phyloP scores from a whole-genome alignment of 306 rosid genomes.

The Prunus persica region Prunus_persica_NCBIv2 NC_034013.1:12904501-12905000 shows the following conservation, averaged over 20 bases:
- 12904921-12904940: neutral
- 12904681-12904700: too few relatives aligned
- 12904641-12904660: too few relatives aligned
- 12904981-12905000: neutral
- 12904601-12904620: too few relatives aligned
- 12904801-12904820: neutral
- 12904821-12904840: too few relatives aligned
- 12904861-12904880: neutral
- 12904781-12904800: neutral
- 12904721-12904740: rapidly evolving
- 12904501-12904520: neutral
- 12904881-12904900: too few relatives aligned
- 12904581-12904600: too few relatives aligned
- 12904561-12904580: too few relatives aligned
- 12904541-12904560: neutral
- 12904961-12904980: neutral
- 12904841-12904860: neutral
- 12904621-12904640: too few relatives aligned
- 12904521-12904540: neutral
- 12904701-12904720: too few relatives aligned
- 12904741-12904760: too few relatives aligned
- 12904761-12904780: too few relatives aligned
- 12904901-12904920: neutral
- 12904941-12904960: neutral
- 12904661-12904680: too few relatives aligned